These are phyloP conservation scores for Penicillium vulpinum DNA, from an alignment of 2,329 filamentous ascomycete genomes.

Conservation along the genomic window DNA sequence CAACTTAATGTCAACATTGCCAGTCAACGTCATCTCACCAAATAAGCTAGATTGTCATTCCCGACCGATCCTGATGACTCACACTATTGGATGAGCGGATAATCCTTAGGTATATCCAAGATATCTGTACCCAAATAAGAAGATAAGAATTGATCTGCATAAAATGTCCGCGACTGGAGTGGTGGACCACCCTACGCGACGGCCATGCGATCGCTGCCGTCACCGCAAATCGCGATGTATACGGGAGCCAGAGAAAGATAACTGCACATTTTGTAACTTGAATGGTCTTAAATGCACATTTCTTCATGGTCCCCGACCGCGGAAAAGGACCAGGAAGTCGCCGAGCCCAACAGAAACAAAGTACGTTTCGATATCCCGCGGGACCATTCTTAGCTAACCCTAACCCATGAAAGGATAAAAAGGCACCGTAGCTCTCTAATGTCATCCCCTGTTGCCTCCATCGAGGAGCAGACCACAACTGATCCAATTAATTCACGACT, in stretches of 20 bases:
- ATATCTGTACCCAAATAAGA: not conserved
- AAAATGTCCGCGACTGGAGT: not conserved
- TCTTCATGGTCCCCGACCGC: slow-evolving; percentile 22
- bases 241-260: slow-evolving; percentile 1
- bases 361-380: not conserved
- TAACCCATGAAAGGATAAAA: not conserved
- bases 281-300: slow-evolving; percentile 6
- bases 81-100: not conserved
- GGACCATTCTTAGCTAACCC: not conserved
- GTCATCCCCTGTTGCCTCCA: not conserved
- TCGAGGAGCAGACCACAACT: not conserved
- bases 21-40: too few species aligned
- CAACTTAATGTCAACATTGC: too few species aligned
- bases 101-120: not conserved
- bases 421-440: not conserved
- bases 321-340: not conserved
- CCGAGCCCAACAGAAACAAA: not conserved
- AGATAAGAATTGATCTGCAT: not conserved
- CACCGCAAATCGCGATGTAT: slow-evolving; percentile 10
- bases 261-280: slow-evolving; percentile 3
- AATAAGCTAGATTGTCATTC: not conserved
- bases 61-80: not conserved
- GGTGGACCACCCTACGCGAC: not conserved
- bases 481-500: not conserved
- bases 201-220: slow-evolving; percentile 6